phyloP scores from a whole-genome alignment of 2,329 filamentous ascomycete genomes.

The Fusarium xyrophilum region DNA sequence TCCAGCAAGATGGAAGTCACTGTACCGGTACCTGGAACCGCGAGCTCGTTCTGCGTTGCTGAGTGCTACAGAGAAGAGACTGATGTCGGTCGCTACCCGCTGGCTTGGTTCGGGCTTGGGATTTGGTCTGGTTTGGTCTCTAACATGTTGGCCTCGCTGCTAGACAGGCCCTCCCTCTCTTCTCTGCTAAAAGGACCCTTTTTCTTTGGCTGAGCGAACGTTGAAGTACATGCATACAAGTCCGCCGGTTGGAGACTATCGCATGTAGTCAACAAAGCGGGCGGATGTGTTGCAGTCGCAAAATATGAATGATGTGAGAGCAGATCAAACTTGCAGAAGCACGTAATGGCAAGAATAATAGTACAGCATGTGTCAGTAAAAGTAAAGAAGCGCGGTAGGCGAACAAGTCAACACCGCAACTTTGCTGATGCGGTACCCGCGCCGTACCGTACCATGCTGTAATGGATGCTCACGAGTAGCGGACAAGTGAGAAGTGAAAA shows the following conservation, averaged over 20 bases:
- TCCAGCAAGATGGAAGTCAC: slow-evolving; percentile 31
- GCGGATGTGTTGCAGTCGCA: slow-evolving; percentile 14
- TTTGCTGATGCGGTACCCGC: slow-evolving; percentile 10
- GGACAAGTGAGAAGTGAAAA: slow-evolving; percentile 11
- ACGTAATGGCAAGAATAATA: not conserved
- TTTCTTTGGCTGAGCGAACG: slow-evolving; percentile 10
- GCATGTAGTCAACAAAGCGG: slow-evolving; percentile 27
- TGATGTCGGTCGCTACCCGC: slow-evolving; percentile 21
- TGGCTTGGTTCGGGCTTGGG: slow-evolving; percentile 11
- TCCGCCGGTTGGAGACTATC: slow-evolving; percentile 26
- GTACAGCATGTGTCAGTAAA: not conserved
- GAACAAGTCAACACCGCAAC: slow-evolving; percentile 39
- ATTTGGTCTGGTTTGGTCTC: not conserved
- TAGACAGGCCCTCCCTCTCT: not conserved
- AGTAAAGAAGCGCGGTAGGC: slow-evolving; percentile 40
- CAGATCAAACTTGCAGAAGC: not conserved
- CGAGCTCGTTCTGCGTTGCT: slow-evolving; percentile 1
- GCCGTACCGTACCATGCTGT: not conserved
- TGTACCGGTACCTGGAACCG: slow-evolving; percentile 42
- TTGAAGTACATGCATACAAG: slow-evolving; percentile 2
- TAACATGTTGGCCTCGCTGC: slow-evolving; percentile 25
- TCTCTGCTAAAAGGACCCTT: not conserved
- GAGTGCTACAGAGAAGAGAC: not conserved
- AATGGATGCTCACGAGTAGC: slow-evolving; percentile 21
- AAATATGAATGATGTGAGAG: slow-evolving; percentile 12